These are phyloP conservation scores for Mikania micrantha DNA, from an alignment of 129 eudicot genomes.

Conservation along the genomic window DNA sequence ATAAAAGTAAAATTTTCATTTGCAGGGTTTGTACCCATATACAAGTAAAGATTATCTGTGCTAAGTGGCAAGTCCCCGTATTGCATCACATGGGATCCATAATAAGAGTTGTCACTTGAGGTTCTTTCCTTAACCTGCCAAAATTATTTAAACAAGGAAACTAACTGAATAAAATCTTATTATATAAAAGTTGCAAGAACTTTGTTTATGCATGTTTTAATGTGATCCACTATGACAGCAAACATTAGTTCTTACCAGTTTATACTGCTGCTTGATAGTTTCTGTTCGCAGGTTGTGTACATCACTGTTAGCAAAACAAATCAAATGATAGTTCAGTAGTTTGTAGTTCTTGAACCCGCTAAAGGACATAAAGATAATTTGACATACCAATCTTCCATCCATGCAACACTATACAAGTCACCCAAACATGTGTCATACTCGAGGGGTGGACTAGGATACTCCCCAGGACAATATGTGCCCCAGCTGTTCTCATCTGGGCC, in stretches of 20 bases:
- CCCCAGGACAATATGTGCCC: constrained; percentile 94
- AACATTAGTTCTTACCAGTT: constrained; percentile 53
- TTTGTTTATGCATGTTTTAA: neutral
- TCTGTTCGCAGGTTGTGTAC: constrained; percentile 71
- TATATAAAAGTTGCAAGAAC: too few species aligned
- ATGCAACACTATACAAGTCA: constrained; percentile 84
- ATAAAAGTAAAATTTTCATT: constrained; percentile 57
- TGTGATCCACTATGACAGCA: too few species aligned
- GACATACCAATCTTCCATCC: constrained; percentile 42
- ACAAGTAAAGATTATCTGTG: constrained; percentile 46
- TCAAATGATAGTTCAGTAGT: neutral
- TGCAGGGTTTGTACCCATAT: constrained; percentile 88
- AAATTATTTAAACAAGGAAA: constrained; percentile 3
- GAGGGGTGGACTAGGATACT: constrained; percentile 66
- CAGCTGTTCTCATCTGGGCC: constrained; percentile 80
- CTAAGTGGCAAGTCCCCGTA: constrained; percentile 75
- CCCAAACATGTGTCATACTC: constrained; percentile 95
- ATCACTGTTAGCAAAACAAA: constrained; percentile 43
- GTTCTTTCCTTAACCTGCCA: constrained; percentile 82
- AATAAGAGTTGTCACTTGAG: constrained; percentile 51
- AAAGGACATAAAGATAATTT: neutral
- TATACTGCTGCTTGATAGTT: constrained; percentile 71
- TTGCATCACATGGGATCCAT: constrained; percentile 98
- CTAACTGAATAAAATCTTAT: too few species aligned
- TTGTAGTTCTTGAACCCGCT: neutral